These are phyloP conservation scores for Candida incommunis DNA, from an alignment of 805 yeast genomes.

Conservation along the genomic window DNA sequence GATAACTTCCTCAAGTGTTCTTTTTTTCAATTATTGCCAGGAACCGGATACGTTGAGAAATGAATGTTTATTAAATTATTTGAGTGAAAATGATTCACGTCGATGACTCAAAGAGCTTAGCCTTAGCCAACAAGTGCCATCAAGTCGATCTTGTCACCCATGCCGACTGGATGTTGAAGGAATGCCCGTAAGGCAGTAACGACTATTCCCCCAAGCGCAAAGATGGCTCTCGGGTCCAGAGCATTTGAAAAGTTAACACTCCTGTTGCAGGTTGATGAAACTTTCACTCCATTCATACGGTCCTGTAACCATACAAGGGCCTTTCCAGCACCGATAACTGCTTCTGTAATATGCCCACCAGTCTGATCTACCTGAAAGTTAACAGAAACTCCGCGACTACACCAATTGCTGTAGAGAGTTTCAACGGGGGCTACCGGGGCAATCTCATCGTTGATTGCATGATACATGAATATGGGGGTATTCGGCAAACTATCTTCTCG, in stretches of 20 bases:
- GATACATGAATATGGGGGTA: conserved; percentile 13
- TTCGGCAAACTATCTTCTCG: conserved; percentile 4
- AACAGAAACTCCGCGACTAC: conserved; percentile 5
- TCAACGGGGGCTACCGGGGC: conserved; percentile 11
- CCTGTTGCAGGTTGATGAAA: not conserved
- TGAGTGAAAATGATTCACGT: too few relatives aligned
- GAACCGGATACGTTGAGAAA: too few relatives aligned
- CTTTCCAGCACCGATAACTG: conserved; percentile 5
- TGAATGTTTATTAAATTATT: too few relatives aligned
- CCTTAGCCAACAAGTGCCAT: too few relatives aligned
- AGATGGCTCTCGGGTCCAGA: not conserved
- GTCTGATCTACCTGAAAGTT: conserved; percentile 5
- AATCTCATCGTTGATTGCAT: conserved; percentile 13
- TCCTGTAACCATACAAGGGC: conserved; percentile 6
- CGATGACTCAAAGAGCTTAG: too few relatives aligned
- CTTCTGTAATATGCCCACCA: conserved; percentile 4
- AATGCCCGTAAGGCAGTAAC: not conserved
- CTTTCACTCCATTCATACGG: not conserved
- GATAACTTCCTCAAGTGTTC: too few relatives aligned
- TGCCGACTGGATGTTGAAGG: too few relatives aligned
- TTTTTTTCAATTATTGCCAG: too few relatives aligned
- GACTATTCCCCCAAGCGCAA: not conserved
- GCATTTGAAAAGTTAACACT: not conserved
- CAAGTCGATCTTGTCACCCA: too few relatives aligned
- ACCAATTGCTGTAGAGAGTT: conserved; percentile 1